Evolutionary conservation across 164 flowering plant genomes (phyloP).

Genomic region (Stephania japonica): DNA sequence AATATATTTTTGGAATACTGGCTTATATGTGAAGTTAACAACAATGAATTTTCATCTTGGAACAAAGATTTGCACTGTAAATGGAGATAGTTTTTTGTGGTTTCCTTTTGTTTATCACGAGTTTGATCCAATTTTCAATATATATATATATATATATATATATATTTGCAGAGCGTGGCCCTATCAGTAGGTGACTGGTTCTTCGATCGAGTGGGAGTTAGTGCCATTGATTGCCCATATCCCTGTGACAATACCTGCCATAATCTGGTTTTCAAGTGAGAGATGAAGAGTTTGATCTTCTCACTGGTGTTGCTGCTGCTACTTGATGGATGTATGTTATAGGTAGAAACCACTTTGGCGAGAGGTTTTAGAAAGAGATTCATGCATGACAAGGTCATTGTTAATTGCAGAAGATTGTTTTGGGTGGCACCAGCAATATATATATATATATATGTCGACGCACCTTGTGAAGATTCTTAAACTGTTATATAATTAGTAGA

Average conservation of each 20-base stretch:
- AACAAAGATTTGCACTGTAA: no score
- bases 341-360: not conserved
- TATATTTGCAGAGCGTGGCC: constrained; percentile 58
- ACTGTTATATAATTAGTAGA: not conserved
- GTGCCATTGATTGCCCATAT: constrained; percentile 62
- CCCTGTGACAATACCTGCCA: constrained; percentile 80
- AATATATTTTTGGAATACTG: not conserved
- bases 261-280: constrained; percentile 50
- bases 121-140: not conserved
- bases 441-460: not conserved
- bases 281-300: not conserved
- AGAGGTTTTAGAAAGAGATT: not conserved
- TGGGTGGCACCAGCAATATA: not conserved
- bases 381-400: not conserved
- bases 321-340: not conserved
- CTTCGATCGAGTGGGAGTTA: constrained; percentile 48
- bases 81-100: not conserved
- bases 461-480: not conserved
- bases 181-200: constrained; percentile 83
- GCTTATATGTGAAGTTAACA: not conserved
- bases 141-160: no score
- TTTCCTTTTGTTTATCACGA: not conserved
- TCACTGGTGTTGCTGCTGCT: no score
- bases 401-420: not conserved
- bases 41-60: no score